Base-by-base conservation (phyloP, 2,329 filamentous ascomycete genomes). In the Phaeophleospora eucalypticola region DNA sequence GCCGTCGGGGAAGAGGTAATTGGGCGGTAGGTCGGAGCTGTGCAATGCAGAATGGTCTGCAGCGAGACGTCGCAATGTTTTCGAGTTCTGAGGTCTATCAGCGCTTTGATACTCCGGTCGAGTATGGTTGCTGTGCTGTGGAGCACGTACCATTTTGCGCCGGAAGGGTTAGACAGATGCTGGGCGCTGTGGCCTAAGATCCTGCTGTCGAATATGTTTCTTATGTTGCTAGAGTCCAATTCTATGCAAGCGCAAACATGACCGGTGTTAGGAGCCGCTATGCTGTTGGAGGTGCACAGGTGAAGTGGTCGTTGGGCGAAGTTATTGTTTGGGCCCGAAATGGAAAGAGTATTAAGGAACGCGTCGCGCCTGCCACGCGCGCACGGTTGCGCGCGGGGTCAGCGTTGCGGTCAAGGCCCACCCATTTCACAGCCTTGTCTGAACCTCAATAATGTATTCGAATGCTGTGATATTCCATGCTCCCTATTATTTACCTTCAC, bases 41-140 rank as follows among this genome's bases (percentile, higher is more conserved):
- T 80, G 77, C 10, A 84, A 69, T 15, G 73, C 73, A 51, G 74
- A 73, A 61, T 82, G 79, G 62, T 84, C 81, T 52, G 74, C 71
- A 20, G 78, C 78, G 34, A 84, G 74, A 50, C 81, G 78, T 46
- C 79, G 78, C 37, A 83, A 62, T 18, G 73, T 70, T 41, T 70
- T 70, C 4, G 71, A 69, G 58, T 73, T 74, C 74, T 76, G 48
- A 14, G n/a, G 17, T 29, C 12, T 18, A 19, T 40, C 35, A 39
- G 39, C 21, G 7, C 24, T 19, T 20, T 44, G 37, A 27, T 16
- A 16, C 24, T 18, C n/a, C 8, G 32, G 20, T 15, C 21, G 19
- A 8, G n/a, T 7, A 15, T 15, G 6, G 27, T 17, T 24, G 24
- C 24, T 29, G 12, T 29, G 24, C 24, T 7, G 24, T 12, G 24